Conservation (phyloP, 2,329 filamentous ascomycete species). For the Ophiosphaerella narmari region DNA sequence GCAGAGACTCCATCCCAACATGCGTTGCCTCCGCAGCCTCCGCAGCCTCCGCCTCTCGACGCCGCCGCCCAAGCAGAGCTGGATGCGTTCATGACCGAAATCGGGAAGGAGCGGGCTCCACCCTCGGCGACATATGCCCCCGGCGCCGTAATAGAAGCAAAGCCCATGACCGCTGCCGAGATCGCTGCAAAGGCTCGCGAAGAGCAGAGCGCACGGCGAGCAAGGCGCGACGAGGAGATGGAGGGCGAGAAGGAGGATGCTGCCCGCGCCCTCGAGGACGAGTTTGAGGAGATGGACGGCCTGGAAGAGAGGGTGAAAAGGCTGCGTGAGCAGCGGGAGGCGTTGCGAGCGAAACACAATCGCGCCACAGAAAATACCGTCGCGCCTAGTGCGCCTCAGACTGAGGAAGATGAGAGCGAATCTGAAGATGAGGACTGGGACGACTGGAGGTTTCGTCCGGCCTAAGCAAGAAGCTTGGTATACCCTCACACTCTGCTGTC, state of each 20-base stretch:
- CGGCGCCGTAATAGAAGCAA: slow-evolving; percentile 51
- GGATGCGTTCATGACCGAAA: slow-evolving; percentile 58
- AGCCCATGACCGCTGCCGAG: slow-evolving; percentile 53
- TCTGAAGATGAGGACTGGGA: slow-evolving; percentile 47
- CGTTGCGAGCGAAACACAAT: slow-evolving; percentile 37
- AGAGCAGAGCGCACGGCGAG: slow-evolving; percentile 50
- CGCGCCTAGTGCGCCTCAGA: too few relatives aligned
- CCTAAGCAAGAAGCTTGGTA: slow-evolving; percentile 21
- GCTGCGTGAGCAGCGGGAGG: slow-evolving; percentile 53
- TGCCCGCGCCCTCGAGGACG: slow-evolving; percentile 50
- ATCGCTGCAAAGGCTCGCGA: slow-evolving; percentile 52
- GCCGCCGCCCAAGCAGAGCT: slow-evolving; percentile 48
- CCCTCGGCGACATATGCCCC: slow-evolving; percentile 65
- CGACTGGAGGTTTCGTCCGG: slow-evolving; percentile 44
- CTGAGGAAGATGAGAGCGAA: slow-evolving; percentile 39
- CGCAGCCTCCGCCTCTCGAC: slow-evolving; percentile 12
- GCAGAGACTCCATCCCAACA: slow-evolving; percentile 2
- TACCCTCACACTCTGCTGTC: too few relatives aligned
- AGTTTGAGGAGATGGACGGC: slow-evolving; percentile 57
- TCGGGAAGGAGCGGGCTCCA: slow-evolving; percentile 79
- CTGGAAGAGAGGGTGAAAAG: slow-evolving; percentile 52
- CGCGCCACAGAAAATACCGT: not conserved
- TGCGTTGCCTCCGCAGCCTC: slow-evolving; percentile 7
- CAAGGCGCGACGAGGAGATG: slow-evolving; percentile 49
- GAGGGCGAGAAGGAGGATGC: slow-evolving; percentile 57